Evolutionary conservation across 1,284 basidiomycete genomes (phyloP).

Genomic region (Leccinum subspadiceum): DNA sequence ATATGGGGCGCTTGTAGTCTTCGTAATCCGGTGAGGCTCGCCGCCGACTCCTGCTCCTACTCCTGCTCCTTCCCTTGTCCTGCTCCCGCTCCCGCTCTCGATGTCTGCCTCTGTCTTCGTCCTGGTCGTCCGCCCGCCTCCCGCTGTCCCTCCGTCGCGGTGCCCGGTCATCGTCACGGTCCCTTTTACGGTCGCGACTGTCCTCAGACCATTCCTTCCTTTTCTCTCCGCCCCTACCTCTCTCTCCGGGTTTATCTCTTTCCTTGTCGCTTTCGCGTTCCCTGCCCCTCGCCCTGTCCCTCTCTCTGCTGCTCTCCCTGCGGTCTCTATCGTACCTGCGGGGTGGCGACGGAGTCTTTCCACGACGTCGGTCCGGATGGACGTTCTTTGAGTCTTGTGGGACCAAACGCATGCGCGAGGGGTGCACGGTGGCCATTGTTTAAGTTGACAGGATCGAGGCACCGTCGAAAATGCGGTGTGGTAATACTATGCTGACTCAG

Average conservation of each 20-base stretch:
- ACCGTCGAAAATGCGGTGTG: not conserved
- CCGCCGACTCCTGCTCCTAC: constrained; percentile 11
- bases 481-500: constrained; percentile 13
- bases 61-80: constrained; percentile 22
- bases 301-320: constrained; percentile 8
- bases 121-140: constrained; percentile 6
- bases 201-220: constrained; percentile 5
- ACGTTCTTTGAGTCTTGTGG: constrained; percentile 36
- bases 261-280: constrained; percentile 18
- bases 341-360: constrained; percentile 31
- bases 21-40: constrained; percentile 32
- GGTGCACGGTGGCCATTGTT: constrained; percentile 49
- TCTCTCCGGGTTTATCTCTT: not conserved
- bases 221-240: constrained; percentile 5
- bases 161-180: constrained; percentile 13
- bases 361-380: constrained; percentile 19
- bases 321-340: constrained; percentile 18
- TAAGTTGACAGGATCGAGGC: not conserved
- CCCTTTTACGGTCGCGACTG: constrained; percentile 9
- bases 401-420: constrained; percentile 48
- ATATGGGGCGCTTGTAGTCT: constrained; percentile 30
- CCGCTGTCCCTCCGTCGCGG: constrained; percentile 17
- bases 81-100: constrained; percentile 13
- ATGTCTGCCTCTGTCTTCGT: constrained; percentile 12
- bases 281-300: constrained; percentile 14